Evolutionary conservation across 2,329 filamentous ascomycete genomes (phyloP), one percentile per base, ranked within the genome.

Genomic region (Chalaropsis ovoidea): DNA sequence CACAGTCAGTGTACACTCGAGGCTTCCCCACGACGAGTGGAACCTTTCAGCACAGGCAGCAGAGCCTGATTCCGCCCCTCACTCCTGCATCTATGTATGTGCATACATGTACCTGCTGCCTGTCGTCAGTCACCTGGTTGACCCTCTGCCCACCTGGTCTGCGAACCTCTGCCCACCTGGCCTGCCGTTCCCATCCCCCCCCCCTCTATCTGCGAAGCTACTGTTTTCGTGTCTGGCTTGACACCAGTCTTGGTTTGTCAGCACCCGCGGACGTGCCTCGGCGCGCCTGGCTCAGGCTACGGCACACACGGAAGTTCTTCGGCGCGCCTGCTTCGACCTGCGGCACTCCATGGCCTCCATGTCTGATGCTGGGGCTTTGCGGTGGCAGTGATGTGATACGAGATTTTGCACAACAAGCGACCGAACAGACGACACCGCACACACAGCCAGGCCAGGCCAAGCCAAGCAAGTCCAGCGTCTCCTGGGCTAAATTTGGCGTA

Each of bases 391-490:
- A 7, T 3, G 31, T 56, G 52, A 58, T 58, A 58, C 52, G 52
- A 58, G 27, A 27, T 58, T 58, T 17, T 58, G 52, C 52, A 39
- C 24, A 35, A 58, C 52, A 58, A 35, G 52, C 52, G 52, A 58
- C 52, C 35, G 52, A 35, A 58, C 24, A 58, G 17, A 58, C 52
- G 52, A 58, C 52, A 58, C 5, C 35, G 8, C 4, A 39, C 8
- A 7, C 27, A 58, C 52, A 58, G n/a, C 35, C 27, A 39, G 22
- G 52, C 52, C 27, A 58, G n/a, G n/a, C n/a, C n/a, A n/a, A n/a
- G n/a, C n/a, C n/a, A n/a, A n/a, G n/a, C n/a, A n/a, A 58, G 52
- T 39, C 27, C 24, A 58, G 7, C 52, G 17, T 58, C 24, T 58
- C 52, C 52, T 58, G 8, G 15, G 17, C 52, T 58, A 58, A 58